These are phyloP conservation scores for Miscanthus lutarioriparius DNA, from an alignment of 176 grass and related monocot species.

Conservation along the genomic window DNA sequence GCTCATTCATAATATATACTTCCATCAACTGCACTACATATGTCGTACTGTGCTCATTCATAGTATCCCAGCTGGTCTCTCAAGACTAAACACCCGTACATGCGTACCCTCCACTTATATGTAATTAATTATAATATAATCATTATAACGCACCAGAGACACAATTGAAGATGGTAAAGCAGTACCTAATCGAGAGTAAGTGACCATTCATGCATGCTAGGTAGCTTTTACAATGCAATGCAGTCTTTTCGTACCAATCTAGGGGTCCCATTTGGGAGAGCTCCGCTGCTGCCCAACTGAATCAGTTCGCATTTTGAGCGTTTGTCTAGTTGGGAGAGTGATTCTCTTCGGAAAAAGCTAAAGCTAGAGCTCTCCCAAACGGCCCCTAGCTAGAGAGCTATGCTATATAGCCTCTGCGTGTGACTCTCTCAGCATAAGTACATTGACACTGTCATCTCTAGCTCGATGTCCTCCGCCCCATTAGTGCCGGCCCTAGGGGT, in stretches of 20 bases:
- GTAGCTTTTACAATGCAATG: slow-evolving; percentile 13
- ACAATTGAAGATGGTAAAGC: background rate
- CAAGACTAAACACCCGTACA: slow-evolving; percentile 6
- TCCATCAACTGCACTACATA: background rate
- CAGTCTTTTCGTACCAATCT: slow-evolving; percentile 29
- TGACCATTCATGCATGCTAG: slow-evolving; percentile 1
- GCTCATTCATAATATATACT: background rate
- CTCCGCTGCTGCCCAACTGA: too few relatives aligned
- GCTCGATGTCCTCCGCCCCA: background rate
- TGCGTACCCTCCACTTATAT: background rate
- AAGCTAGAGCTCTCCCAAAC: too few relatives aligned
- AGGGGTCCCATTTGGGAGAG: too few relatives aligned
- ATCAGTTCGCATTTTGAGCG: too few relatives aligned
- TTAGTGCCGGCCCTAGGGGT: background rate
- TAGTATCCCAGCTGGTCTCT: background rate
- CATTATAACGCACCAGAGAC: background rate
- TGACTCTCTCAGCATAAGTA: background rate
- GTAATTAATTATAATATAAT: background rate
- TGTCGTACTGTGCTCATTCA: background rate
- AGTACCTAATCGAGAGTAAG: background rate
- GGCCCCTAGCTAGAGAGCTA: background rate
- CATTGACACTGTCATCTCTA: slow-evolving; percentile 29
- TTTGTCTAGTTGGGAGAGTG: too few relatives aligned
- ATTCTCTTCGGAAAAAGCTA: too few relatives aligned
- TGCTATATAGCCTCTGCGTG: background rate